phyloP scores from a whole-genome alignment of 768 basidiomycete species.

The Russula emetica region DNA sequence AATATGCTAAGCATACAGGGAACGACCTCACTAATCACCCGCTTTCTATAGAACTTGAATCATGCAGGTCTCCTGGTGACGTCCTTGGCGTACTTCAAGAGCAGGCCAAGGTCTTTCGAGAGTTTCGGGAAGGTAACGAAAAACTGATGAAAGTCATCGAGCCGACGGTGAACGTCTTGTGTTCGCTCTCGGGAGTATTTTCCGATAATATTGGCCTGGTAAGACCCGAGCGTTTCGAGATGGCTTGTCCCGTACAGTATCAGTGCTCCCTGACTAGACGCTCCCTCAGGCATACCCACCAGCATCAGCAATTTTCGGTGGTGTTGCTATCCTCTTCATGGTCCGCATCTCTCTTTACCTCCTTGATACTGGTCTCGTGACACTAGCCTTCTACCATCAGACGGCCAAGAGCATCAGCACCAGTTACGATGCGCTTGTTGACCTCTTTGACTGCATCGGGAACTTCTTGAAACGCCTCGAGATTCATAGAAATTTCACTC shows the following conservation, averaged over 20 bases:
- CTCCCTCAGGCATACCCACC: conserved; percentile 1
- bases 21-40: neutral
- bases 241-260: neutral
- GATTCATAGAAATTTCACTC: neutral
- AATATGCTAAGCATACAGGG: neutral
- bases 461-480: neutral
- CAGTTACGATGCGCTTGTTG: conserved; percentile 1
- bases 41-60: neutral
- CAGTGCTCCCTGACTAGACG: neutral
- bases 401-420: neutral
- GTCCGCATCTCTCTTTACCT: neutral
- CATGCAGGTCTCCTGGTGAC: neutral
- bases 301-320: neutral
- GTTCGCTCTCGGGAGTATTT: neutral
- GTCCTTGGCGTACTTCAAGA: neutral
- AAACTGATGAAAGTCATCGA: neutral
- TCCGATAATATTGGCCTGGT: neutral
- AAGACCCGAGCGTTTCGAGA: neutral
- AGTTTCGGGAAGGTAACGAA: neutral
- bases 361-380: neutral
- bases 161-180: neutral
- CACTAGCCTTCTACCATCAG: neutral
- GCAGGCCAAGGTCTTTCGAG: neutral
- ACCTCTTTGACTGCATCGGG: conserved; percentile 1
- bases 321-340: neutral